Conservation (phyloP, 805 yeast genomes). For the Suhomyces tanzawaensis region DNA sequence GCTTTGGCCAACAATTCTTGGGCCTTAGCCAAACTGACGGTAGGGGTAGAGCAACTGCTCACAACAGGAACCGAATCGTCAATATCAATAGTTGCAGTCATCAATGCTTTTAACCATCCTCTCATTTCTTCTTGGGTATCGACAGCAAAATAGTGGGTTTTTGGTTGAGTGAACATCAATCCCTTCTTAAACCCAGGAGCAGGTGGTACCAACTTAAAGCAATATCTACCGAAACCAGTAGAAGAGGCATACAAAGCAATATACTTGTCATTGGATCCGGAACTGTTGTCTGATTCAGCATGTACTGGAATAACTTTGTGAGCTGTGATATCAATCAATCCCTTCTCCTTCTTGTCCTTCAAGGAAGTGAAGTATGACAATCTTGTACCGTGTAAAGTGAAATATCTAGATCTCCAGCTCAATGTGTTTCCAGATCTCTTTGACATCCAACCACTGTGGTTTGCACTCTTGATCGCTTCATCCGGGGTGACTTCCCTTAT, state of each 20-base stretch:
- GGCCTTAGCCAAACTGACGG: conserved; percentile 82
- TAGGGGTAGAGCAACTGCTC: conserved; percentile 93
- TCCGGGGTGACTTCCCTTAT: conserved; percentile 71
- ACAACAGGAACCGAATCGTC: conserved; percentile 91
- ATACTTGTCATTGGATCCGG: conserved; percentile 77
- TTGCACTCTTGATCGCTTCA: conserved; percentile 74
- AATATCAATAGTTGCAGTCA: conserved; percentile 93
- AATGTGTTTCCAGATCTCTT: conserved; percentile 79
- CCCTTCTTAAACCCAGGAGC: conserved; percentile 97
- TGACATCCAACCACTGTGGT: conserved; percentile 91
- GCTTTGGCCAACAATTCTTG: conserved; percentile 83
- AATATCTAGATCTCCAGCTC: conserved; percentile 85
- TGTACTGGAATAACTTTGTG: conserved; percentile 80
- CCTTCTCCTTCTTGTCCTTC: conserved; percentile 81
- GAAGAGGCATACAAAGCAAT: conserved; percentile 88
- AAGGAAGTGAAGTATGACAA: conserved; percentile 80
- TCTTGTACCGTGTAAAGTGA: conserved; percentile 88
- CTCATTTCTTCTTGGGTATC: conserved; percentile 90
- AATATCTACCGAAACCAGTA: conserved; percentile 89
- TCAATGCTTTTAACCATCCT: conserved; percentile 89
- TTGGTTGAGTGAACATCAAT: conserved; percentile 92
- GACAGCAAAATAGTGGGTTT: conserved; percentile 93
- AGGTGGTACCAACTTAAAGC: conserved; percentile 93
- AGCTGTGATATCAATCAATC: conserved; percentile 92
- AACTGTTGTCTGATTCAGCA: conserved; percentile 37